Base-by-base conservation (phyloP, 257 asterid genomes). In the Gentiana macrophylla region DNA sequence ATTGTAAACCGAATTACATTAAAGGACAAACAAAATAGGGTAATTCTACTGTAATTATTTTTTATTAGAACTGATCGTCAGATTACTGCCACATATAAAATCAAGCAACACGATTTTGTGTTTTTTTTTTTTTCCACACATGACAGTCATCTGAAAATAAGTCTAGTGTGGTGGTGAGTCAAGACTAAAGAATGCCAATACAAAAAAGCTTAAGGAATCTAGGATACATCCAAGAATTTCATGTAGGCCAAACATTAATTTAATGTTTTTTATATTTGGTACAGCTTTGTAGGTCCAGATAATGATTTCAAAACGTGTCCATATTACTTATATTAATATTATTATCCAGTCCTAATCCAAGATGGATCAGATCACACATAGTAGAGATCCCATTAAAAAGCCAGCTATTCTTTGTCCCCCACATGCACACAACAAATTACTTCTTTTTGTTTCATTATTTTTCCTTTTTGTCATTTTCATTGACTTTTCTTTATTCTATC, bases 291-390 rank as follows among this genome's bases (percentile, higher is more conserved):
- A 48, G 35, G 32, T 35, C 38, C 60, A 33, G 10, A 5, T 53
- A 33, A 46, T 58, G 61, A 66, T 41, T 8, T 44, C 45, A 24
- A 36, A 6, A 41, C 8, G 3, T 41, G 46, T 4, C 8, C 8
- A 4, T 6, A 41, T 41, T 41, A 3, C 24, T 15, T 15, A 15
- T 15, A 15, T 15, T 15, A 15, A 0, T 50, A 13, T 43, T 6
- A 5, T 54, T 52, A 53, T 52, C 58, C 37, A 45, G 24, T 57
- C 61, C 64, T 35, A 62, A 51, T 43, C 70, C 49, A 35, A 44
- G 12, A 52, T 36, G 60, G 47, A 41, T 41, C 46, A 44, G 47
- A 41, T 41, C 46, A 44, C 33, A 44, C 33, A 45, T 15, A 58
- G 55, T 12, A 36, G 35, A 6, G 5, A 51, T 45, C 52, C 49